Evolutionary conservation across 177 flowering plant genomes (phyloP), one percentile per base, ranked within the genome.

Genomic region (Vitis hybrid): DNA sequence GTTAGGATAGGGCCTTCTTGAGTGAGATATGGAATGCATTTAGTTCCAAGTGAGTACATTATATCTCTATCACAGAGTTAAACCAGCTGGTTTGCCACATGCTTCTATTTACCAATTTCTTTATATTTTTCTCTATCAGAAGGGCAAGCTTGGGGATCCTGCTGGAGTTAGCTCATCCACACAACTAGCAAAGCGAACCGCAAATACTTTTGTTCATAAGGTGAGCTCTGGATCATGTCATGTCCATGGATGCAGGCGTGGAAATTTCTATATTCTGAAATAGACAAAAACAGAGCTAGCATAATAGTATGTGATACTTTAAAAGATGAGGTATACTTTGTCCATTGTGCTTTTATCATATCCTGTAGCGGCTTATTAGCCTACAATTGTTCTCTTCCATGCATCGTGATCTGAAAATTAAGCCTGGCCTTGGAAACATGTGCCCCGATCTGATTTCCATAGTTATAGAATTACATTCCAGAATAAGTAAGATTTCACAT

Each of bases 171-270:
- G 18, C 62, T 24, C 68, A 2, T 64, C 78, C 15, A 15, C 57
- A 27, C 78, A 54, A 15, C 70, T 65, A 58, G 79, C 71, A 12
- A 84, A 79, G 65, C 63, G 80, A 12, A 68, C 80, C 12, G 51
- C 75, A 64, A 85, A 84, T 84, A 78, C 75, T 55, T 85, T 84
- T 73, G 79, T 73, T 76, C 58, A 41, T 9, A 85, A 88, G 85
- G 94, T 86, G 79, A 69, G 58, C 58, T 58, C 46, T 21, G 18
- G 17, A 66, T 41, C 35, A 51, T 61, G n/a, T 51, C 41, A 12
- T 67, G 32, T n/a, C 24, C 61, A 4, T 30, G n/a, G 64, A 20
- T 62, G 3, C 58, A 48, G 56, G 46, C 41, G 18, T 64, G 55
- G 46, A 52, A 58, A 2, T 15, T 73, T 64, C 17, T 64, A 7